Base-by-base conservation (phyloP, 2,329 filamentous ascomycete genomes). In the Cercospora berteroae region DNA sequence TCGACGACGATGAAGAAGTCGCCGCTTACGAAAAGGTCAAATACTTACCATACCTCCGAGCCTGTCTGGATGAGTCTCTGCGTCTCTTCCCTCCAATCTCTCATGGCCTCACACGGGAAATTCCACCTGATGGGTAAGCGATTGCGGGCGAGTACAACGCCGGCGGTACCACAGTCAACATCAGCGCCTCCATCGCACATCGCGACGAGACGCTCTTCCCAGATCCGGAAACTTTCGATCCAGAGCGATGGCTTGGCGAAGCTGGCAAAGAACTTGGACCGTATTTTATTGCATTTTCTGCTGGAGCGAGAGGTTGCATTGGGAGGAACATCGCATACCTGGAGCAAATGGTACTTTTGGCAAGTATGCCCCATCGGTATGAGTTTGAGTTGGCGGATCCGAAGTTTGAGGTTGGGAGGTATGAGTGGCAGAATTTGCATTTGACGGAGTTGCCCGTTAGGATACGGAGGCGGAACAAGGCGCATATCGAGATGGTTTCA, bases 1-100 rank as follows among this genome's bases (percentile, higher is more conserved):
- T 16, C 2, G 83, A 85, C 23, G 72, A 79, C 6, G 76, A 86
- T 25, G 82, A 84, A 67, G 82, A 84, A 39, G 84, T 68, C 72
- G 73, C 61, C 73, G 74, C 66, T 2, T 67, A 68, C 27, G 68
- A 67, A 59, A 64, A 71, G 57, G 67, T 72, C 25, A 67, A 68
- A 56, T 67, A 63, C 67, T 60, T 71, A 0, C 70, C 72, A 9
- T 74, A 74, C 64, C 73, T 75, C 56, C 66, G 66, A 2, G 69
- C 70, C 16, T 67, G 67, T 48, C 56, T 69, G 0, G 69, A 72
- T 25, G 70, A 72, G 27, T 65, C 62, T 18, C 69, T 72, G 16
- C 69, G 70, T 29, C 50, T 72, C 13, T 69, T 69, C 65, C 67
- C 70, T 3, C 66, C 68, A 8, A 68, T 72, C 18, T 64, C 68